Evolutionary conservation across 257 asterid genomes (phyloP).

Genomic region (Jaltomata sinuosa): DNA sequence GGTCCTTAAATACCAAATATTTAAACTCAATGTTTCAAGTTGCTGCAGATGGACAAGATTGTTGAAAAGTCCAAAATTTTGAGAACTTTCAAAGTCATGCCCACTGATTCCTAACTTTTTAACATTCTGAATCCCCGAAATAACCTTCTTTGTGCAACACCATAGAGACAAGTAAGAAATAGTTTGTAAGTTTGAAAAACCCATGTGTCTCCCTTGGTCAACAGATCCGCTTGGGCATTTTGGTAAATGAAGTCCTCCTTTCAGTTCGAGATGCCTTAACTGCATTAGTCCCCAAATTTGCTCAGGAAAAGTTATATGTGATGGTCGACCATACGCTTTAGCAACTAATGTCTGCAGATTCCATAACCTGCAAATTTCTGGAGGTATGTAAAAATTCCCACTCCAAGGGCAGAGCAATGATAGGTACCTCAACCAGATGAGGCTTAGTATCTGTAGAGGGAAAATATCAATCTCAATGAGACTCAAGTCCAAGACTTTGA

Average conservation of each 20-base stretch:
- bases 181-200: neutral
- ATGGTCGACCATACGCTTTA: neutral
- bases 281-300: neutral
- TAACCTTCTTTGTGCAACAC: neutral
- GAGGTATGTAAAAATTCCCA: neutral
- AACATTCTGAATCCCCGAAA: neutral
- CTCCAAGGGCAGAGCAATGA: no score
- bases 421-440: neutral
- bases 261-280: neutral
- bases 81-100: neutral
- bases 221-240: neutral
- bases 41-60: neutral
- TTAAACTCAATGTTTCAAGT: neutral
- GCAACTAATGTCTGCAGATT: neutral
- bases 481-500: constrained; percentile 5
- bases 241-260: neutral
- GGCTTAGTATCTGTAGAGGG: neutral
- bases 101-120: neutral
- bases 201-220: neutral
- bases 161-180: neutral
- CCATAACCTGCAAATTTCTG: neutral
- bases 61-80: neutral
- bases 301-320: no score
- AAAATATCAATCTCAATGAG: neutral
- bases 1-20: neutral